Evolutionary conservation across 2,329 filamentous ascomycete genomes (phyloP), one percentile per base, ranked within the genome.

Genomic region (Alternaria gaisen): DNA sequence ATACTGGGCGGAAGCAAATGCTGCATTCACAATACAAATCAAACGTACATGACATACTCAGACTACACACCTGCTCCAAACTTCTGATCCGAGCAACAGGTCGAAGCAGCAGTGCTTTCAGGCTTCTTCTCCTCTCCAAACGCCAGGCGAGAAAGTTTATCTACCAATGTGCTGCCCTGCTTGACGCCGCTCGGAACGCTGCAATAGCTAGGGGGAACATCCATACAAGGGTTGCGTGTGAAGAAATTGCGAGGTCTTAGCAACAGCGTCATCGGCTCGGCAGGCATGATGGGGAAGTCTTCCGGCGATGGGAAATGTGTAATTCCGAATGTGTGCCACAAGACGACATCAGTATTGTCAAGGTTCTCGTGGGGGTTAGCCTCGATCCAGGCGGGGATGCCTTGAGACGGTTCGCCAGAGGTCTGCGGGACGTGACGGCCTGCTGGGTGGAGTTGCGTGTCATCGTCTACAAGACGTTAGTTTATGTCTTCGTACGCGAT

Each of bases 291-390:
- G 30, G 94, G 94, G 82, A 92, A 97, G 79, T 97, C 94, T 76
- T 97, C 94, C 0, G 93, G 93, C 0, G 91, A 83, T 0, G 94
- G 93, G 83, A 97, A 94, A 77, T 97, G 94, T 0, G 91, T 94
- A 36, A 97, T 84, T 36, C 94, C 94, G 72, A 97, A 97, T 0
- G 93, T 97, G 80, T 97, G 93, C 93, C 93, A 97, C 16, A 97
- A 86, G 1, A 97, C 93, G 30, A 97, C 82, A 75, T 97, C 92
- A 0, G 89, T 91, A 82, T 97, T 91, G 56, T 91, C 91, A 67
- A 97, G 88, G 26, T 83, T 86, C 58, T 86, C 87, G 46, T 81
- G 81, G 12, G 91, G 88, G 62, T 93, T 87, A 24, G 87, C 88
- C 18, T 83, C 81, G 68, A 95, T 90, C 92, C 92, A 94, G 67